Percentiles rank a stretch among this genome's conserved stretches.
Conservation (phyloP, 2,329 filamentous ascomycete species). For the Fusarium nygamai region DNA sequence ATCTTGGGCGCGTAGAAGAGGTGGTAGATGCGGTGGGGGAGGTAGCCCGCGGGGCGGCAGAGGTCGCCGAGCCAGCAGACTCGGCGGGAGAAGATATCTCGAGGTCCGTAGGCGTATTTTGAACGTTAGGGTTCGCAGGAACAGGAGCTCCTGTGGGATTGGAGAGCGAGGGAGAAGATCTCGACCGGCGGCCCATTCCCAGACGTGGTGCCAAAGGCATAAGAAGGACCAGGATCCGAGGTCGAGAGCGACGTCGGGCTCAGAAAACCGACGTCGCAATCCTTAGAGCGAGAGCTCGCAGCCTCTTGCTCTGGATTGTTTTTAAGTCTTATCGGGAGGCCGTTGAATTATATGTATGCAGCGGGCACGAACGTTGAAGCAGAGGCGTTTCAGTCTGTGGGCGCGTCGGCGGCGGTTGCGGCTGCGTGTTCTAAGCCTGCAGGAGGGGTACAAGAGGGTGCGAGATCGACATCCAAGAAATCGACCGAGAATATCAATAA, state of each 20-base stretch:
- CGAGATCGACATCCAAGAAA: slow-evolving; percentile 22
- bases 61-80: slow-evolving; percentile 51
- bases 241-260: slow-evolving; percentile 35
- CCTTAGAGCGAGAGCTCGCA: slow-evolving; percentile 28
- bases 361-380: slow-evolving; percentile 21
- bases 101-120: slow-evolving; percentile 51
- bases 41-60: slow-evolving; percentile 33
- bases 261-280: slow-evolving; percentile 31
- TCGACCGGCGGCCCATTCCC: slow-evolving; percentile 44
- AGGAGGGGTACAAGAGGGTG: slow-evolving; percentile 20
- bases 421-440: slow-evolving; percentile 25
- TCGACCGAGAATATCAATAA: neutral
- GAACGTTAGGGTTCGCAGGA: slow-evolving; percentile 47
- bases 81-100: slow-evolving; percentile 46
- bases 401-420: slow-evolving; percentile 26
- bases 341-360: slow-evolving; percentile 26
- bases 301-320: slow-evolving; percentile 6
- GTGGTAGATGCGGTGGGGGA: slow-evolving; percentile 38
- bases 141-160: slow-evolving; percentile 54
- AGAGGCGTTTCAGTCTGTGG: slow-evolving; percentile 21
- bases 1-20: slow-evolving; percentile 46
- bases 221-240: slow-evolving; percentile 36
- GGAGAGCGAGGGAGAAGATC: slow-evolving; percentile 48
- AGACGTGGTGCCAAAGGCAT: slow-evolving; percentile 44
- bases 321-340: slow-evolving; percentile 14